Conservation (phyloP, 2,329 filamentous ascomycete genomes). For the Hypoxylon sp. region DNA sequence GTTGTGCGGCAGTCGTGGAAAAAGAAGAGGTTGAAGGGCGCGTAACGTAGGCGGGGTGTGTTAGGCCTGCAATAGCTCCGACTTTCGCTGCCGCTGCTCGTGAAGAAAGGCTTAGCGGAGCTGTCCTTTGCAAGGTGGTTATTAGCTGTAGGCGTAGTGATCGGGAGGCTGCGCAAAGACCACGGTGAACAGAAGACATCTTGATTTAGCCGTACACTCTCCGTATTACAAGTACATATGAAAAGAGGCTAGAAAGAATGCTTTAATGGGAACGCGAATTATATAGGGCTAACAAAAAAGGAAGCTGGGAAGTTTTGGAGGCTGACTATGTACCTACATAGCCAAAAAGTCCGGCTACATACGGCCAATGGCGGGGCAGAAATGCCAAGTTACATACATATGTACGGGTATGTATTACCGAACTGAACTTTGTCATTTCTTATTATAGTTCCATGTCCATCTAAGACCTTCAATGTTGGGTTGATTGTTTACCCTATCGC, state of each 20-base stretch:
- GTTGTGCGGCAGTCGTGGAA: slow-evolving; percentile 65
- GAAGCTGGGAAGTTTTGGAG: slow-evolving; percentile 13
- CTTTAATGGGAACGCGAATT: not conserved
- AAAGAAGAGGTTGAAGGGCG: slow-evolving; percentile 59
- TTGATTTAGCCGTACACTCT: slow-evolving; percentile 19
- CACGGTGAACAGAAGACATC: slow-evolving; percentile 70
- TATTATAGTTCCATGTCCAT: not conserved
- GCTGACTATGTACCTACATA: slow-evolving; percentile 6
- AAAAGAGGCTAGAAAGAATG: not conserved
- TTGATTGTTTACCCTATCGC: slow-evolving; percentile 4
- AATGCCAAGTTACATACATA: not conserved
- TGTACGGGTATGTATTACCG: too few species aligned
- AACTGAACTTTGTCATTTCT: not conserved
- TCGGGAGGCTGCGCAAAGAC: slow-evolving; percentile 69
- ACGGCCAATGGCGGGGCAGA: slow-evolving; percentile 40
- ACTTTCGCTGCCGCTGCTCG: slow-evolving; percentile 51
- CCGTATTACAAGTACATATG: slow-evolving; percentile 6
- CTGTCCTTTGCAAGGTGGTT: slow-evolving; percentile 57
- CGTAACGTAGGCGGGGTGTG: slow-evolving; percentile 55
- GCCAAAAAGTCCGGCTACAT: slow-evolving; percentile 31
- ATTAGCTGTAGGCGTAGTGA: slow-evolving; percentile 59
- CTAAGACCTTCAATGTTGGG: not conserved
- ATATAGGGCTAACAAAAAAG: slow-evolving; percentile 6
- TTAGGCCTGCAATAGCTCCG: slow-evolving; percentile 52
- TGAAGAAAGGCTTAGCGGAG: slow-evolving; percentile 55